Evolutionary conservation across 495 filamentous ascomycete genomes (phyloP), one percentile per base, ranked within the genome.

Genomic region (Bathelium albidoporum): DNA sequence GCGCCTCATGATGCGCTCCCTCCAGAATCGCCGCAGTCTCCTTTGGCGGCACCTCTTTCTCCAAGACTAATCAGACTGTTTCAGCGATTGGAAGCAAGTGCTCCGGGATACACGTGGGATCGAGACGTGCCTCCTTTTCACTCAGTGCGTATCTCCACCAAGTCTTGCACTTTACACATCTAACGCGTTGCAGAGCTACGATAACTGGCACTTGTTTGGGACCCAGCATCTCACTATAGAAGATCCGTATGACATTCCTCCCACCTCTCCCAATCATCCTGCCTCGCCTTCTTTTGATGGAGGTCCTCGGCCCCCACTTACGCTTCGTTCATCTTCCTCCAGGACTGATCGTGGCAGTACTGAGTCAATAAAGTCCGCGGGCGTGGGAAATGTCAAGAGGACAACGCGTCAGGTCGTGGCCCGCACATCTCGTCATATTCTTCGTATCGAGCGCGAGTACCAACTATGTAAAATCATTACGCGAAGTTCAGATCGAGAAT

Each of bases 401-500:
- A 55, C 22, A 28, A 32, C 28, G 2, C 4, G 1, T 10, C 75
- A 76, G 2, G 85, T 96, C 16, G 76, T 95, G 31, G 91, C 89
- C 49, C 81, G 89, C 11, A 79, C 95, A 32, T 95, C 91, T 0
- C 85, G 81, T 61, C 89, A 95, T 73, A 78, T 83, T 14, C 79
- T 95, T 49, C 82, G 90, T 22, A 81, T 95, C 58, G 91, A 96
- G 75, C 82, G 91, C 59, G 86, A 90, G 70, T 95, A 86, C 71
- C 88, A 94, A 66, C 87, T 93, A 68, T 80, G 83, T 62, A 87
- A 86, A 73, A 83, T 79, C 49, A 76, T 96, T 44, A 80, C 87
- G 53, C 76, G 85, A 62, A 82, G 84, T 9, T 84, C 85, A 5
- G 91, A 94, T 67, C 87, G 87, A 1, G 81, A 88, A 16, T 87